Evolutionary conservation across 768 basidiomycete genomes (phyloP).

Genomic region (Boletus tylopilopsis): DNA sequence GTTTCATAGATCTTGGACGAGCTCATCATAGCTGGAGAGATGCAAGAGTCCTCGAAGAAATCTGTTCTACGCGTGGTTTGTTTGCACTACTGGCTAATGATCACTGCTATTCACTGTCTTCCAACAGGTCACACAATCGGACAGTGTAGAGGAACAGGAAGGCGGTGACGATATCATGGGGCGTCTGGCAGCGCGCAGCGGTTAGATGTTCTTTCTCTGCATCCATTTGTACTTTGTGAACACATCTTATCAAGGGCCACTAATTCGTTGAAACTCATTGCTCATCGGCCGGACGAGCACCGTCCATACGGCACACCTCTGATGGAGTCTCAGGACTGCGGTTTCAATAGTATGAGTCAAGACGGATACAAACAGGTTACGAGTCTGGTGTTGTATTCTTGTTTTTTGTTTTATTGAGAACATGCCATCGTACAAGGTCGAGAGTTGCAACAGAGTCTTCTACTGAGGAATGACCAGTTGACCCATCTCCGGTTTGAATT

Average conservation of each 20-base stretch:
- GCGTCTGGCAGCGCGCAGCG: conserved; percentile 68
- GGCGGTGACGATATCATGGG: conserved; percentile 78
- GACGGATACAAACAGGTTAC: conserved; percentile 7
- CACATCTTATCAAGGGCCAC: conserved; percentile 23
- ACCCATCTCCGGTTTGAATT: conserved; percentile 78
- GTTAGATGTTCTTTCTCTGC: conserved; percentile 39
- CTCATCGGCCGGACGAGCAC: background rate
- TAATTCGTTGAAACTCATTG: conserved; percentile 24
- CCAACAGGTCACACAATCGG: conserved; percentile 76
- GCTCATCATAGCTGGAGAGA: conserved; percentile 87
- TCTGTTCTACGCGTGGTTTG: conserved; percentile 58
- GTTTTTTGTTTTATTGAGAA: conserved; percentile 55
- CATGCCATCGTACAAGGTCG: conserved; percentile 81
- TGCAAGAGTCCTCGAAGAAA: conserved; percentile 88
- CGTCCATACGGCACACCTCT: background rate
- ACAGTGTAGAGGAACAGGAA: conserved; percentile 82
- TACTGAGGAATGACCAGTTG: conserved; percentile 81
- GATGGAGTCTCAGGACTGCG: background rate
- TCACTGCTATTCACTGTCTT: conserved; percentile 3
- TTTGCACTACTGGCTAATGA: conserved; percentile 4
- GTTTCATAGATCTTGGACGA: conserved; percentile 76
- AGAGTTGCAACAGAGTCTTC: conserved; percentile 90
- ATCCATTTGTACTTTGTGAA: conserved; percentile 9
- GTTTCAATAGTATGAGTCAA: background rate
- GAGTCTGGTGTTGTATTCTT: conserved; percentile 14